Conservation (phyloP, 192 early-diverging fungal genomes). For the Coemansia sp. region DNA sequence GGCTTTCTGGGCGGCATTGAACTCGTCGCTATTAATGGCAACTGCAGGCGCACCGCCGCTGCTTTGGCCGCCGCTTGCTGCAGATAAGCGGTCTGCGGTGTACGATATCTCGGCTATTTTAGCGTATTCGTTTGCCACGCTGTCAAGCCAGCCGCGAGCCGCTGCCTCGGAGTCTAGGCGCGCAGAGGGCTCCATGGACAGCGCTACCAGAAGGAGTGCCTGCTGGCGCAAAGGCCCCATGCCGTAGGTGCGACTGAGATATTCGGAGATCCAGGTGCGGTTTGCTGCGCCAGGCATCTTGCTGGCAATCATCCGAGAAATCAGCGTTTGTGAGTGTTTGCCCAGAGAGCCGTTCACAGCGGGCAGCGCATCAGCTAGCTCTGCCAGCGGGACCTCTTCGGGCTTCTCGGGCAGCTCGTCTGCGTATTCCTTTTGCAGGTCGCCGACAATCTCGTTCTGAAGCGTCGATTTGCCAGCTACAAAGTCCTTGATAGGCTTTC, state of each 20-base stretch:
- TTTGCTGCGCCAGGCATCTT: constrained; percentile 92
- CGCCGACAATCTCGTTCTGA: constrained; percentile 96
- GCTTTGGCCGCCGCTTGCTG: too few relatives aligned
- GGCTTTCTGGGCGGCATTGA: constrained; percentile 71
- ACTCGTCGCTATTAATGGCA: constrained; percentile 85
- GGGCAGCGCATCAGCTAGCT: constrained; percentile 70
- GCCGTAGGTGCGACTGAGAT: constrained; percentile 58
- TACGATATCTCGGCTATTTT: constrained; percentile 65
- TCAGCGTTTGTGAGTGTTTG: constrained; percentile 71
- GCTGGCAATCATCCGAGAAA: constrained; percentile 75
- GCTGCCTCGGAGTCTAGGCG: constrained; percentile 71
- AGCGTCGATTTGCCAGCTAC: constrained; percentile 94
- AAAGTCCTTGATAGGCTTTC: constrained; percentile 72
- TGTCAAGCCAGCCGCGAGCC: constrained; percentile 77
- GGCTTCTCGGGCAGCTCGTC: constrained; percentile 82
- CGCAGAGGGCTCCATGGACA: constrained; percentile 77
- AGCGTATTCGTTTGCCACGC: constrained; percentile 68
- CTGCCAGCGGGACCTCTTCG: constrained; percentile 78
- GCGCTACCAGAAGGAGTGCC: constrained; percentile 70
- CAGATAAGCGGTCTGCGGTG: too few relatives aligned
- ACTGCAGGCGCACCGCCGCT: constrained; percentile 53
- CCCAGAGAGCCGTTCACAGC: constrained; percentile 59
- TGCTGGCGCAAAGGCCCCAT: constrained; percentile 76
- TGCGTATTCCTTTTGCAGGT: constrained; percentile 86
- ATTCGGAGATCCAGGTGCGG: constrained; percentile 57